These are phyloP conservation scores for Stereocaulon alpinum DNA, from an alignment of 495 filamentous ascomycete genomes.

Conservation along the genomic window DNA sequence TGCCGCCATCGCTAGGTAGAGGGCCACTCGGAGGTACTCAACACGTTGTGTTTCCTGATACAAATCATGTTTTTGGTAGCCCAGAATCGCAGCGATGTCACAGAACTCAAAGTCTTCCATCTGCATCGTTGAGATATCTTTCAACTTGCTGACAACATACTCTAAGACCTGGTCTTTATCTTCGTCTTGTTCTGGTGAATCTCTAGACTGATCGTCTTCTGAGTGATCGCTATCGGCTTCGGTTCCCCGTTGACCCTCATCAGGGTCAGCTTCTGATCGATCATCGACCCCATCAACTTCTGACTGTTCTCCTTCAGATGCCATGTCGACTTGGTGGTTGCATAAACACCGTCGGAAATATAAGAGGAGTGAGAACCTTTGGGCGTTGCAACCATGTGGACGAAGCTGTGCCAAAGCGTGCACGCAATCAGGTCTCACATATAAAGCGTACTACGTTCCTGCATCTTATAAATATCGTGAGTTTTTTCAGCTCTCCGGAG, in stretches of 20 bases:
- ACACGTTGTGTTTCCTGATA: neutral
- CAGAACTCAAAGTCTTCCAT: neutral
- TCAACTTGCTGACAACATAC: neutral
- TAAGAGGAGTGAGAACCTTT: too few species aligned
- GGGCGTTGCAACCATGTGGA: too few species aligned
- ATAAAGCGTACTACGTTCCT: neutral
- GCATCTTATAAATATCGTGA: neutral
- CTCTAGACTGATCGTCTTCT: neutral
- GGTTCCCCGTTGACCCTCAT: neutral
- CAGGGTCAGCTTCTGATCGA: neutral
- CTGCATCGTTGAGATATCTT: neutral
- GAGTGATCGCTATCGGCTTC: neutral
- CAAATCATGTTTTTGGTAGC: neutral
- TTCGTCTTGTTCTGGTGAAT: neutral
- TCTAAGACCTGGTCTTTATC: neutral
- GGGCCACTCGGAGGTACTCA: neutral
- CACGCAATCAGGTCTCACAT: neutral
- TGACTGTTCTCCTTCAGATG: neutral
- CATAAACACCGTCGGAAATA: too few species aligned
- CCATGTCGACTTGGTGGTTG: neutral
- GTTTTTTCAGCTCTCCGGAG: neutral
- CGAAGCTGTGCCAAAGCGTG: neutral
- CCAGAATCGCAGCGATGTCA: neutral
- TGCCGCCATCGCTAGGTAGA: neutral
- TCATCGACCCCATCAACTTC: neutral